phyloP scores from a whole-genome alignment of 371 early-diverging fungal genomes.

The Rhizopus sp. region DNA sequence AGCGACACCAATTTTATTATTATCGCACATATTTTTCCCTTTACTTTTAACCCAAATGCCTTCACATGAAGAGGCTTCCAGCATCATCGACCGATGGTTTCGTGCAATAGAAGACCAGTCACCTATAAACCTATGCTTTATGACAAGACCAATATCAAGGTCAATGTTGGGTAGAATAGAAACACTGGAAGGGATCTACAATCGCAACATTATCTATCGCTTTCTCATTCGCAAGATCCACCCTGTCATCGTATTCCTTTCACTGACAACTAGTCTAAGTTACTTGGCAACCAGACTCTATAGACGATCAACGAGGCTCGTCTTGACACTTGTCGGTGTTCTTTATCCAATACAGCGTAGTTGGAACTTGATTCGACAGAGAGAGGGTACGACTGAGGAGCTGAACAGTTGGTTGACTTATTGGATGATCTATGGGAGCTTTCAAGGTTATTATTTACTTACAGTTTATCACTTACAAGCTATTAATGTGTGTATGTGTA shows the following conservation, averaged over 20 bases:
- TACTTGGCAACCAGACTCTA: constrained; percentile 32
- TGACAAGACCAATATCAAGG: constrained; percentile 26
- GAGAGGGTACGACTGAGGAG: constrained; percentile 5
- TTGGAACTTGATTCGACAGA: constrained; percentile 29
- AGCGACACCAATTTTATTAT: too few species aligned
- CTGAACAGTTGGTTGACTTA: constrained; percentile 54
- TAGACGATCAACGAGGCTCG: constrained; percentile 26
- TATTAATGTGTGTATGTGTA: constrained; percentile 6
- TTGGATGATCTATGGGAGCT: constrained; percentile 52
- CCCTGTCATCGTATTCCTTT: constrained; percentile 34
- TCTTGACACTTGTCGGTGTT: constrained; percentile 41
- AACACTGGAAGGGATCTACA: constrained; percentile 37
- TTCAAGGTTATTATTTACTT: constrained; percentile 36
- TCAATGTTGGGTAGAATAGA: constrained; percentile 26
- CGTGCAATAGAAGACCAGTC: constrained; percentile 23
- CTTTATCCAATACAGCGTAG: constrained; percentile 46
- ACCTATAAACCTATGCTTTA: constrained; percentile 43
- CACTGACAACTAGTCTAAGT: constrained; percentile 23
- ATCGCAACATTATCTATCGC: constrained; percentile 25
- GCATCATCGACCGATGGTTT: constrained; percentile 13
- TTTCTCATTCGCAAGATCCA: constrained; percentile 36
- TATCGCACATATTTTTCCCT: constrained; percentile 4
- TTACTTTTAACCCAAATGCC: background rate
- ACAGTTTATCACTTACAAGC: background rate
- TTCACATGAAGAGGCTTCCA: constrained; percentile 2